Conservation (phyloP, 2,329 filamentous ascomycete genomes). For the Fusarium piperis region DNA sequence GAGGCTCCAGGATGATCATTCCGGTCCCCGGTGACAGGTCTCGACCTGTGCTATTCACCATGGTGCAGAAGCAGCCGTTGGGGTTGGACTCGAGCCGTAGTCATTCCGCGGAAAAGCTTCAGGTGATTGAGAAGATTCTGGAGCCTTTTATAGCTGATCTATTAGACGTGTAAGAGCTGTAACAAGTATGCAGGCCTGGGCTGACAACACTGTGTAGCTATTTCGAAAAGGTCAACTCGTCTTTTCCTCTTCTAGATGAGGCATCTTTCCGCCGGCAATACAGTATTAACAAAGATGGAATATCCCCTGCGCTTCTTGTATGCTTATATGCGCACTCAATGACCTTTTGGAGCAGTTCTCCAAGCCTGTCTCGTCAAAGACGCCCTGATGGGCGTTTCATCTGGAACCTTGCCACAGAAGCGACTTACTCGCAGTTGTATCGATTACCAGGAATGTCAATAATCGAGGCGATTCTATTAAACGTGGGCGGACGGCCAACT, state of each 20-base stretch:
- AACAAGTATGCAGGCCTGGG: not conserved
- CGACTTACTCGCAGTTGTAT: conserved; percentile 68
- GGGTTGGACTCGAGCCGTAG: conserved; percentile 52
- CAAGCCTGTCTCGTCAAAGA: conserved; percentile 54
- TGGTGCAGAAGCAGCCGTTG: conserved; percentile 57
- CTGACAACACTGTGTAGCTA: conserved; percentile 31
- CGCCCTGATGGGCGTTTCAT: conserved; percentile 68
- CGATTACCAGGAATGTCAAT: conserved; percentile 67
- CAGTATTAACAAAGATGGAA: conserved; percentile 54
- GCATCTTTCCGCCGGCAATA: conserved; percentile 61
- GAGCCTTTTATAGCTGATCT: conserved; percentile 63
- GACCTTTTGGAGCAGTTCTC: conserved; percentile 65
- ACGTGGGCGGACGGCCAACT: conserved; percentile 68
- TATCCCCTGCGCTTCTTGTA: conserved; percentile 65
- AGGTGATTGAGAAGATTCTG: conserved; percentile 67
- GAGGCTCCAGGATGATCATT: conserved; percentile 44
- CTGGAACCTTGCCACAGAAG: conserved; percentile 70
- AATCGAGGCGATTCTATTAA: conserved; percentile 65
- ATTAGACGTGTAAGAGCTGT: conserved; percentile 54
- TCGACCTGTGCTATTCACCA: conserved; percentile 57
- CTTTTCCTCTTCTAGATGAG: conserved; percentile 70
- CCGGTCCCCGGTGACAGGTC: conserved; percentile 46
- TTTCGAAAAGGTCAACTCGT: conserved; percentile 59
- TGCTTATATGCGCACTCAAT: conserved; percentile 67
- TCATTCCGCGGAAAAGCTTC: conserved; percentile 57